Base-by-base conservation (phyloP, 2,329 filamentous ascomycete genomes). In the Sclerotinia minor region DNA sequence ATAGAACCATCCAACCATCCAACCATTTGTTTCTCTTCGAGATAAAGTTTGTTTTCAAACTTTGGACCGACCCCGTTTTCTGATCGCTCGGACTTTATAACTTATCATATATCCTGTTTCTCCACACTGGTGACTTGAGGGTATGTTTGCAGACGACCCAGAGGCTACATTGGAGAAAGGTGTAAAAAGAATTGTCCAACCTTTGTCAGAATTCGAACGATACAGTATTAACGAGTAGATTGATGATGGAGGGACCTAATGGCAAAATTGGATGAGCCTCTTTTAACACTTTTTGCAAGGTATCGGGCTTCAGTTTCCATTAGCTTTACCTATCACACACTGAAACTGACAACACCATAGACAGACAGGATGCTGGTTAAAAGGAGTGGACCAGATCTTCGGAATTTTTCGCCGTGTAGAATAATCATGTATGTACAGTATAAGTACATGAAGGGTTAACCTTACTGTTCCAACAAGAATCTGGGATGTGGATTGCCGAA, bases 51-150 rank as follows among this genome's bases (percentile, higher is more conserved):
- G 3, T 19, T 17, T 26, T 11, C 49, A 52, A 41, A 7, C 1
- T 57, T 57, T 26, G 35, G 54, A 57, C 15, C 54, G 29, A 5
- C 2, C 29, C n/a, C 21, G 24, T 2, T 9, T 26, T 57, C 6
- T 35, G 38, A 41, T 57, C 32, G 54, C n/a, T 57, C 54, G 15
- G 13, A 41, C 17, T 15, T 13, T 38, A 11, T 38, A 38, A 38
- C 35, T 38, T 26, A 21, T 50, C n/a, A 50, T 8, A 50, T 11
- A 57, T 55, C 21, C 32, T 24, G 13, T 38, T 41, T 41, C 32
- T 38, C 53, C 53, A 24, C 53, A 38, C 32, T 57, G 53, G 32
- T 24, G 53, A n/a, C n/a, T n/a, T n/a, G n/a, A n/a, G n/a, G n/a
- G 13, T 35, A 41, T 19, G 19, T 26, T 9, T 41, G 3, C 13